Base-by-base conservation (phyloP, 2,329 filamentous ascomycete species). In the Pestalotiopsis sp. region DNA sequence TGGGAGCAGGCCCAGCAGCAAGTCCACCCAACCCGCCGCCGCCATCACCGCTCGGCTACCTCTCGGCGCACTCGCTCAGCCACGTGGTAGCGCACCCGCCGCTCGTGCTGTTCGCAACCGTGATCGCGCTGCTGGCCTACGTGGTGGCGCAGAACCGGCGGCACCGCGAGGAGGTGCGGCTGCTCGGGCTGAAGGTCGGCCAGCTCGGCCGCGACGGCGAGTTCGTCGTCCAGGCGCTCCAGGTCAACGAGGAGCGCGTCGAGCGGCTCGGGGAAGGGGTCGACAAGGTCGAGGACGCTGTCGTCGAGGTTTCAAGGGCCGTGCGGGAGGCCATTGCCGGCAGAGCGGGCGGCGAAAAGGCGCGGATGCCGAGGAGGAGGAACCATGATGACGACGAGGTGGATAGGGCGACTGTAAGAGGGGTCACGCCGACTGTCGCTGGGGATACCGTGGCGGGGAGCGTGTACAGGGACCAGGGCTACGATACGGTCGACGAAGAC, bases 141-240 rank as follows among this genome's bases (percentile, higher is more conserved):
- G 41, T 64, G 36, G 36, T 64, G 13, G 20, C 23, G 2, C 61
- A 64, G 39, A n/a, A 45, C 9, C 61, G 61, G 20, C 39, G 61
- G 11, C 61, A 64, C 20, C 36, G 61, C 38, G 39, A 64, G n/a
- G 61, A 64, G 61, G 36, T 64, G n/a, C n/a, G 61, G 6, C 61
- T 25, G 23, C 38, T 64, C 0, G n/a, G 20, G 11, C 36, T 31
- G 2, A 17, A 14, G 9, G 41, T 64, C 7, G 14, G 61, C n/a
- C 36, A 64, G 39, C 61, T 64, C 20, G 61, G 61, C 17, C n/a
- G 25, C 9, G 41, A 45, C 23, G 41, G 61, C 20, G 38, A 45
- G n/a, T 31, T 64, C 5, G 20, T 64, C 14, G 61, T 52, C 11
- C 38, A 45, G 39, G 61, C 38, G 11, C 25, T 64, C 9, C 38